A percentile compares a stretch with the other conserved stretches of the same genome.
Evolutionary conservation across 768 basidiomycete genomes (phyloP).

Genomic region (Russula sp.): DNA sequence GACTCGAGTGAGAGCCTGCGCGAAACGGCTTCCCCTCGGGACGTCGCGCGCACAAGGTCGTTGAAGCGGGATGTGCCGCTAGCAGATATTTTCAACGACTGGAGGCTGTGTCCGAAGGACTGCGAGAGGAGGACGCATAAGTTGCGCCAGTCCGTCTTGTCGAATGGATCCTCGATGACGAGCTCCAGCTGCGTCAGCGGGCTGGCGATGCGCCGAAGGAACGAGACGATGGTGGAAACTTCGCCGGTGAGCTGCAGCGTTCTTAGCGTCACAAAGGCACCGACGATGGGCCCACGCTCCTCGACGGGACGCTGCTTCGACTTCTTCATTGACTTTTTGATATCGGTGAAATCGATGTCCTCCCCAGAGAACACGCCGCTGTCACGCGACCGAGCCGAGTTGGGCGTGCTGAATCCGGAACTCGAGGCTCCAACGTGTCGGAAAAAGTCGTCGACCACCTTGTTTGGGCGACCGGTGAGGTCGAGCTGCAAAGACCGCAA

Average conservation of each 20-base stretch:
- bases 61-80: constrained; percentile 70
- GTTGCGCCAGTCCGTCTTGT: constrained; percentile 68
- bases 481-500: constrained; percentile 64
- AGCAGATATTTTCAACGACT: constrained; percentile 54
- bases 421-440: constrained; percentile 49
- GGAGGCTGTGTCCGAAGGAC: constrained; percentile 50
- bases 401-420: constrained; percentile 66
- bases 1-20: constrained; percentile 55
- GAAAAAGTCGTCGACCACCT: constrained; percentile 77
- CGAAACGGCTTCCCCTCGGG: constrained; percentile 51
- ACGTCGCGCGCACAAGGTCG: constrained; percentile 72
- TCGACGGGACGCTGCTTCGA: constrained; percentile 41
- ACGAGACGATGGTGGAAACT: constrained; percentile 59
- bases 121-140: constrained; percentile 57
- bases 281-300: constrained; percentile 37
- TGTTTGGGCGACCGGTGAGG: constrained; percentile 56
- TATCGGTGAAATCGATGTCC: constrained; percentile 69
- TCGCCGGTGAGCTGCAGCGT: constrained; percentile 64
- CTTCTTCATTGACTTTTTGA: constrained; percentile 60
- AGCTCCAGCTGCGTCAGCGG: constrained; percentile 64
- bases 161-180: constrained; percentile 72
- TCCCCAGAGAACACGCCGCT: constrained; percentile 74
- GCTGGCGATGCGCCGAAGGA: constrained; percentile 61
- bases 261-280: constrained; percentile 50
- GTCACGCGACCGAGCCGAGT: constrained; percentile 59